A percentile compares a stretch with the other conserved stretches of the same genome.
Conservation (phyloP, 352 stramenopile species). For the Globisporangium sylvaticum region DNA sequence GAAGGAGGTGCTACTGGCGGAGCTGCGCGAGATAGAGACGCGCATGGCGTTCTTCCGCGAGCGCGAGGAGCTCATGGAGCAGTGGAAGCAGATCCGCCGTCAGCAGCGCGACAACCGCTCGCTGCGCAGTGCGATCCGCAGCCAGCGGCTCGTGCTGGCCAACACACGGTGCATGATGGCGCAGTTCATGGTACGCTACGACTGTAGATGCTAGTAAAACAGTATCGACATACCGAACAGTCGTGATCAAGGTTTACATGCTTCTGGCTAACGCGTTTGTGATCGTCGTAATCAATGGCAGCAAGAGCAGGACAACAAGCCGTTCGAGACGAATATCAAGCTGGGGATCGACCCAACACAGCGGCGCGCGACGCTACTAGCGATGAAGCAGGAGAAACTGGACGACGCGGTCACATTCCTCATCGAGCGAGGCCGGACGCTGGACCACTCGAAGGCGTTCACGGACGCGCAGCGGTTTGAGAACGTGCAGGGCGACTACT, state of each 20-base stretch:
- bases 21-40: conserved; percentile 24
- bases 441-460: conserved; percentile 31
- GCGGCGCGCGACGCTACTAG: conserved; percentile 27
- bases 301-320: conserved; percentile 26
- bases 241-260: neutral
- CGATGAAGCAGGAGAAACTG: conserved; percentile 37
- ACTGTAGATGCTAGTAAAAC: neutral
- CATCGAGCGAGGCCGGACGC: conserved; percentile 26
- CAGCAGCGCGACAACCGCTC: conserved; percentile 25
- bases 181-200: conserved; percentile 27
- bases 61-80: conserved; percentile 21
- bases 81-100: conserved; percentile 19
- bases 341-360: conserved; percentile 20
- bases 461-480: conserved; percentile 36
- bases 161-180: conserved; percentile 29
- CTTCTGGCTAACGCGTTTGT: neutral
- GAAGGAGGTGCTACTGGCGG: conserved; percentile 25
- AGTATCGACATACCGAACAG: too few species aligned
- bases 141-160: conserved; percentile 36
- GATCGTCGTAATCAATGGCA: conserved; percentile 1
- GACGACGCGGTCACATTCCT: conserved; percentile 34
- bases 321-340: conserved; percentile 32
- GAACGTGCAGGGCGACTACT: conserved; percentile 29
- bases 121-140: conserved; percentile 28
- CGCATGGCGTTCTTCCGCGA: conserved; percentile 25